These are phyloP conservation scores for Suillus ampliporus DNA, from an alignment of 768 basidiomycete species.

Conservation along the genomic window DNA sequence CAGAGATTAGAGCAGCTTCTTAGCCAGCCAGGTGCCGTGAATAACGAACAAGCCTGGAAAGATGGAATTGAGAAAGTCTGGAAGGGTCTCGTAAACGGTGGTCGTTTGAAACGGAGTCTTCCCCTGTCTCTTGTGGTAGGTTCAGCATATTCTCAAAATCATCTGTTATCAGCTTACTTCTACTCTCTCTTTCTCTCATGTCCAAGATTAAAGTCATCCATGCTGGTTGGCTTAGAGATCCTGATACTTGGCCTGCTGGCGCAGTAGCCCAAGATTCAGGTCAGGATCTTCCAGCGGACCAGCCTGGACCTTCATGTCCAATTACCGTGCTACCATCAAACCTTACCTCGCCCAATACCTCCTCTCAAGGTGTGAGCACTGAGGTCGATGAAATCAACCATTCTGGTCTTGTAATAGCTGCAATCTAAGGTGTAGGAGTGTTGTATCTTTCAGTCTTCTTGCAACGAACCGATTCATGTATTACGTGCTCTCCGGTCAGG, in stretches of 20 bases:
- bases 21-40: slow-evolving; percentile 48
- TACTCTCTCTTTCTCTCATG: slow-evolving; percentile 27
- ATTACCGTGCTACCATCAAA: neutral
- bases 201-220: slow-evolving; percentile 73
- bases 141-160: slow-evolving; percentile 15
- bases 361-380: neutral
- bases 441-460: neutral
- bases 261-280: slow-evolving; percentile 67
- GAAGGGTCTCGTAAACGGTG: slow-evolving; percentile 65
- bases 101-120: slow-evolving; percentile 59
- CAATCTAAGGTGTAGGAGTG: slow-evolving; percentile 2
- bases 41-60: slow-evolving; percentile 60
- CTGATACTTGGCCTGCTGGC: slow-evolving; percentile 73
- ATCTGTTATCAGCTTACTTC: slow-evolving; percentile 16
- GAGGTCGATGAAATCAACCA: slow-evolving; percentile 6
- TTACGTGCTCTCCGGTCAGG: slow-evolving; percentile 5
- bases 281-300: slow-evolving; percentile 39
- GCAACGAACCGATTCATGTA: slow-evolving; percentile 1
- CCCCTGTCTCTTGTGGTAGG: slow-evolving; percentile 70
- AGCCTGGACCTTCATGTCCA: slow-evolving; percentile 2
- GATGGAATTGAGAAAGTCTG: slow-evolving; percentile 65
- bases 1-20: slow-evolving; percentile 59
- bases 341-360: slow-evolving; percentile 4
- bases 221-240: slow-evolving; percentile 75
- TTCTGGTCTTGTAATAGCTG: slow-evolving; percentile 9